Base-by-base conservation (phyloP, 129 eudicot species). In the Heracleum sosnowskyi region DNA sequence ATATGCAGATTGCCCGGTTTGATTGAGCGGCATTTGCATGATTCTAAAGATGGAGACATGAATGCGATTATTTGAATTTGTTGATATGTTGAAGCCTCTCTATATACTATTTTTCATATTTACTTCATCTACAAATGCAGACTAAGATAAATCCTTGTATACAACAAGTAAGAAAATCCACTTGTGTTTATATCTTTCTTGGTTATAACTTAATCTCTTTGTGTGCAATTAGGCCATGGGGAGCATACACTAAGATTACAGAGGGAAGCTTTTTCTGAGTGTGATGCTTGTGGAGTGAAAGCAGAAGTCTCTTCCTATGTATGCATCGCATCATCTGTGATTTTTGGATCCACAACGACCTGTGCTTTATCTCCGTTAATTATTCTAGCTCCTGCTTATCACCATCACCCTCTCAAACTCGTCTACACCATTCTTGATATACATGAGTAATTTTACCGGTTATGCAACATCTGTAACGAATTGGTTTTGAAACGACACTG, bases 281-380 rank as follows among this genome's bases (percentile, higher is more conserved):
- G 87, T 64, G 76, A 74, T 51, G 87, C 87, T 46, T 81, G 82
- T 45, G 80, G 79, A 3, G 29, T 22, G 1, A 5, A 28, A 57
- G 76, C 51, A 12, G 3, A 69, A 62, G 84, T 74, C 15, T 17
- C 46, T 4, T 80, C 79, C 8, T 84, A 80, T 77, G 46, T 17
- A 0, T 80, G 86, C 45, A 31, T 36, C 69, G 55, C 72, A n/a
- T n/a, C n/a, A n/a, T n/a, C 3, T 84, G 84, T 51, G 17, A 34
- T 39, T 24, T 49, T 42, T 63, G 40, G 24, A 76, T 79, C 17
- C 76, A 84, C 28, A 70, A 3, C n/a, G 2, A 64, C 55, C 10
- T 72, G 81, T 45, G 64, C 4, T 45, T 76, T 45, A 4, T 37
- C 15, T 24, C 60, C 60, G 0, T 2, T 74, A n/a, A 16, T 24